Conservation (phyloP, 2,329 filamentous ascomycete species). For the Endoconidiophora polonica region DNA sequence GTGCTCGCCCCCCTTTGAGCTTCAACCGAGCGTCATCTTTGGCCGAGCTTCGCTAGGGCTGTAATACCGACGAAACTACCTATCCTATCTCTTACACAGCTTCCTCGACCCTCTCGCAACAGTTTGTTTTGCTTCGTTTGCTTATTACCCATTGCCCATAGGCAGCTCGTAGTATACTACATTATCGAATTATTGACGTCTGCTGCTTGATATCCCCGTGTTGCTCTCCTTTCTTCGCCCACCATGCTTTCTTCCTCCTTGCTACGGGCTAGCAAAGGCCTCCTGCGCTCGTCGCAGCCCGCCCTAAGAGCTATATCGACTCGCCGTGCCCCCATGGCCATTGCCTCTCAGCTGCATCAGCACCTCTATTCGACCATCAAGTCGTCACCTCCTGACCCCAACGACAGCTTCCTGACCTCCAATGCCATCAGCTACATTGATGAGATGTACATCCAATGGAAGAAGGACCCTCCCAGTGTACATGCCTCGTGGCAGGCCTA, state of each 20-base stretch:
- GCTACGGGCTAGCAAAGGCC: constrained; percentile 38
- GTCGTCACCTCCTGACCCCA: constrained; percentile 52
- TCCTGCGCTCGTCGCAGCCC: constrained; percentile 34
- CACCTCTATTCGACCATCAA: constrained; percentile 34
- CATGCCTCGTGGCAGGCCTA: constrained; percentile 98
- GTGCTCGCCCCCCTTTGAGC: neutral
- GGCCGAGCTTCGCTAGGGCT: constrained; percentile 11
- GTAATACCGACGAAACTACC: constrained; percentile 10
- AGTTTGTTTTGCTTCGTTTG: neutral
- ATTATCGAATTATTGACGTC: too few relatives aligned
- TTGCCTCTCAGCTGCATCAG: constrained; percentile 25
- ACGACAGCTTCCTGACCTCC: constrained; percentile 90
- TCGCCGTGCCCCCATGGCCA: constrained; percentile 31
- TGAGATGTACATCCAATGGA: constrained; percentile 99
- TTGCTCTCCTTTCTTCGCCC: neutral
- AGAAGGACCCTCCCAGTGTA: constrained; percentile 78
- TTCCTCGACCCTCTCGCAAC: neutral
- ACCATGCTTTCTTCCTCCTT: constrained; percentile 13
- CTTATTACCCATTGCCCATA: too few relatives aligned
- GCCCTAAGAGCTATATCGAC: constrained; percentile 29
- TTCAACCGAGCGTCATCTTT: constrained; percentile 8
- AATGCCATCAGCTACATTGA: constrained; percentile 98
- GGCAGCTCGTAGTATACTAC: neutral
- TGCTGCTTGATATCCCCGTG: neutral
- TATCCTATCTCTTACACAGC: neutral